Evolutionary conservation across 148 eudicot species (phyloP).

Genomic region (Bassia scoparia): DNA sequence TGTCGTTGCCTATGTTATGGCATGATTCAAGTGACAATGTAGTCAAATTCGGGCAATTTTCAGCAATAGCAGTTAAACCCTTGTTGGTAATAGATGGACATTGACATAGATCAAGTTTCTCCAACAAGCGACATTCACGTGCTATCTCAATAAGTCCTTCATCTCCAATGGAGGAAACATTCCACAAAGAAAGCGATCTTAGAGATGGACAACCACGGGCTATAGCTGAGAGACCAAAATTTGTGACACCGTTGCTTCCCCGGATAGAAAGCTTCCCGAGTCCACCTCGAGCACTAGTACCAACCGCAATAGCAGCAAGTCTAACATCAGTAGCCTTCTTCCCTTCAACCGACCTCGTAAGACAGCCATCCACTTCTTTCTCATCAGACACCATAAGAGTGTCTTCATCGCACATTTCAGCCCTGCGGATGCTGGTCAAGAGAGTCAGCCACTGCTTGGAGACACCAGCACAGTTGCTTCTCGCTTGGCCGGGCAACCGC

Average conservation of each 20-base stretch:
- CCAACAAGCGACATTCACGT: constrained; percentile 60
- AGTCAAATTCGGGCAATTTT: constrained; percentile 68
- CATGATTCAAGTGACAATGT: constrained; percentile 74
- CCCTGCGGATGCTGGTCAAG: constrained; percentile 47
- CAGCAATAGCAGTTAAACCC: constrained; percentile 67
- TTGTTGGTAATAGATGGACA: constrained; percentile 65
- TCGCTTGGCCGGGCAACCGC: constrained; percentile 64
- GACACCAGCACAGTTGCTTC: constrained; percentile 74
- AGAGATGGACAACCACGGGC: constrained; percentile 83
- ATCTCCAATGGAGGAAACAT: constrained; percentile 58
- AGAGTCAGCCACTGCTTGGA: constrained; percentile 85
- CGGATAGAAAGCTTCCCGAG: constrained; percentile 80
- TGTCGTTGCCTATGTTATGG: constrained; percentile 54
- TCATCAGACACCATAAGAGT: constrained; percentile 32
- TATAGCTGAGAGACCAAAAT: constrained; percentile 61
- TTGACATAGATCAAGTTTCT: constrained; percentile 70
- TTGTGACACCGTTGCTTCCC: constrained; percentile 69
- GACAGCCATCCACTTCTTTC: constrained; percentile 52
- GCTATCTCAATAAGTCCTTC: constrained; percentile 70
- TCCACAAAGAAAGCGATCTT: constrained; percentile 64
- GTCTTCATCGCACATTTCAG: constrained; percentile 44
- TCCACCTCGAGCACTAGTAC: constrained; percentile 78
- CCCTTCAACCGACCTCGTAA: constrained; percentile 77
- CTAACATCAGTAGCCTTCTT: constrained; percentile 80
- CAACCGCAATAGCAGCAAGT: constrained; percentile 83